Conservation (phyloP, 352 stramenopile genomes). For the Phytophthora meadii region DNA sequence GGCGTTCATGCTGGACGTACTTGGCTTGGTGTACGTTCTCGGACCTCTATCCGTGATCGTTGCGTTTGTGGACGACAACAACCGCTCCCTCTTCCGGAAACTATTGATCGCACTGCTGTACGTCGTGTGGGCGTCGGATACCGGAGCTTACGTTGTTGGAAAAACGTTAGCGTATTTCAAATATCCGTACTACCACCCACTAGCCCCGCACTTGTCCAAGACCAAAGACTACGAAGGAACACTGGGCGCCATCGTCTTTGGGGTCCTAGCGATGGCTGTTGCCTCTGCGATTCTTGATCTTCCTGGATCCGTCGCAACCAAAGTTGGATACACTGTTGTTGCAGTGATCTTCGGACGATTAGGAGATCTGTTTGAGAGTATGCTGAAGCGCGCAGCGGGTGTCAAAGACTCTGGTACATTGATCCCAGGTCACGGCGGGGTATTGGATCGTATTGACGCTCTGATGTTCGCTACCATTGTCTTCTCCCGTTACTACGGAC, state of each 20-base stretch:
- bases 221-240: slow-evolving; percentile 49
- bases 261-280: slow-evolving; percentile 80
- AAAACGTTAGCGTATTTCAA: slow-evolving; percentile 85
- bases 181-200: slow-evolving; percentile 65
- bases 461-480: slow-evolving; percentile 88
- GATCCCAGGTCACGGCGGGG: slow-evolving; percentile 94
- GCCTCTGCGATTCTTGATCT: slow-evolving; percentile 54
- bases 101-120: slow-evolving; percentile 53
- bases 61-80: slow-evolving; percentile 31
- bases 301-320: slow-evolving; percentile 67
- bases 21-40: background rate
- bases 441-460: slow-evolving; percentile 95
- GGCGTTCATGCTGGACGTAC: slow-evolving; percentile 1
- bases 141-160: slow-evolving; percentile 92
- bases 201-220: slow-evolving; percentile 44
- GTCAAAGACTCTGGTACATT: slow-evolving; percentile 94
- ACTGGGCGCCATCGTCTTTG: slow-evolving; percentile 76
- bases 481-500: slow-evolving; percentile 50
- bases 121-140: slow-evolving; percentile 74
- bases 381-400: slow-evolving; percentile 93
- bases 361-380: slow-evolving; percentile 94
- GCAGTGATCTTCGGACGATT: slow-evolving; percentile 91
- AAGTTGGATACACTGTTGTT: slow-evolving; percentile 76
- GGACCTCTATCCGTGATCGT: slow-evolving; percentile 43
- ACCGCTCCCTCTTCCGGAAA: slow-evolving; percentile 36